A percentile compares a stretch with the other conserved stretches of the same genome.
phyloP scores from a whole-genome alignment of 768 basidiomycete genomes.

The Guyanaporus albipodus region DNA sequence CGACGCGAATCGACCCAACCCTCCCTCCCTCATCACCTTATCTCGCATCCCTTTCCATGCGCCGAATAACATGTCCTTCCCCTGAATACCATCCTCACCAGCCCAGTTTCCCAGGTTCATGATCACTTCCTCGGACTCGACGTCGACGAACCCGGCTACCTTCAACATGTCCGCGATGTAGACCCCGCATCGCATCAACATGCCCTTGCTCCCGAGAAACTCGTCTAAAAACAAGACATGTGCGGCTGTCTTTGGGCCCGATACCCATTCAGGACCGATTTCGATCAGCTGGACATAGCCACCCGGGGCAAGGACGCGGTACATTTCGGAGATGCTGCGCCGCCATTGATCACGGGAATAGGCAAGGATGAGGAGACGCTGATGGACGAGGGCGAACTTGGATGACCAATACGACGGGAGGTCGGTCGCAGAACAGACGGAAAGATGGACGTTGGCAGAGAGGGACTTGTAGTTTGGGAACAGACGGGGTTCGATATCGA shows the following conservation, averaged over 20 bases:
- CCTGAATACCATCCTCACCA: conserved; percentile 20
- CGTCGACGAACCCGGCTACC: conserved; percentile 14
- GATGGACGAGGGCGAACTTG: conserved; percentile 31
- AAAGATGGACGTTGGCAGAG: conserved; percentile 19
- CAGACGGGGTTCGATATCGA: conserved; percentile 25
- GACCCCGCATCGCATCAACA: conserved; percentile 8
- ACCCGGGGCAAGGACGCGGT: conserved; percentile 30
- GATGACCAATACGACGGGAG: conserved; percentile 30
- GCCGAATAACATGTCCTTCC: conserved; percentile 10
- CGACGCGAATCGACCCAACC: conserved; percentile 12
- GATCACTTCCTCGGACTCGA: conserved; percentile 14
- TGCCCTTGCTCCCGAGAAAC: conserved; percentile 5
- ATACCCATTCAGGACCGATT: conserved; percentile 13
- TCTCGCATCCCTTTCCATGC: conserved; percentile 25
- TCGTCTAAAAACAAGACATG: conserved; percentile 10
- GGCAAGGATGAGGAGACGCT: conserved; percentile 30
- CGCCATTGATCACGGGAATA: conserved; percentile 30
- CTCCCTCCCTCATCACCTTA: conserved; percentile 17
- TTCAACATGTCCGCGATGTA: conserved; percentile 21
- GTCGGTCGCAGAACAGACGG: conserved; percentile 21
- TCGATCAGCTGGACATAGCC: conserved; percentile 35
- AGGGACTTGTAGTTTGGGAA: conserved; percentile 8
- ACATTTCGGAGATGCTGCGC: conserved; percentile 23
- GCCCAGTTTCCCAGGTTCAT: conserved; percentile 26
- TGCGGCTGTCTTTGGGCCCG: conserved; percentile 11